Base-by-base conservation (phyloP, 73 alveolate genomes). In the Uronychia binucleata region DNA sequence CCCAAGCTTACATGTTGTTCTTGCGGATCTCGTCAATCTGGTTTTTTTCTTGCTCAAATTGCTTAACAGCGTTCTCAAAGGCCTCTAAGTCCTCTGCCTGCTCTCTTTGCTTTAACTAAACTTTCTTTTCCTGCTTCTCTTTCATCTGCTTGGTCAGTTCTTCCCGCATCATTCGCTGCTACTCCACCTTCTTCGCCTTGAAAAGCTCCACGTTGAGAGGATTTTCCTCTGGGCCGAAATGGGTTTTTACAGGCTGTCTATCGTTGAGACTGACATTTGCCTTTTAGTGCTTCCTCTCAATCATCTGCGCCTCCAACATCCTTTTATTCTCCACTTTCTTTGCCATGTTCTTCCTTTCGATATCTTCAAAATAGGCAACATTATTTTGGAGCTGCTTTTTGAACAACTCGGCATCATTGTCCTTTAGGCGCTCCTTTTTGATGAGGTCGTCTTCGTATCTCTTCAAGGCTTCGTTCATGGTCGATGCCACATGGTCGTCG, bases 381-480 rank as follows among this genome's bases (percentile, higher is more conserved):
- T 46, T 46, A 19, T 30, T 75, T 1, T 30, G 27, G 25, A 75
- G 27, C 58, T 75, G 27, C 27, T 30, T 8, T 30, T 75, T 75
- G 58, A 87, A 35, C 31, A 34, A 26, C 1, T 80, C 80, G 33
- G 34, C 31, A 0, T 76, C 89, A 19, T 74, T 79, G 26, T 46
- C 1, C 57, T 87, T 79, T 14, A 28, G 30, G 1, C 35, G 8
- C 58, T 87, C 93, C 77, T 78, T 32, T 30, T 33, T 30, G 27
- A 80, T n/a, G 30, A 87, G 75, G 0, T 87, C 88, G n/a, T 80
- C 74, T 34, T 87, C 93, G 74, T 87, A 87, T 31, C 86, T 13
- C 32, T 75, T 77, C 26, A 87, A 59, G 1, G 93, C 93, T 19
- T 79, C 89, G 30, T 87, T 81, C 93, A 87, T 87, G 26, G 87